These are phyloP conservation scores for Oryza coarctata DNA, from an alignment of 176 grass and related monocot genomes.

Conservation along the genomic window DNA sequence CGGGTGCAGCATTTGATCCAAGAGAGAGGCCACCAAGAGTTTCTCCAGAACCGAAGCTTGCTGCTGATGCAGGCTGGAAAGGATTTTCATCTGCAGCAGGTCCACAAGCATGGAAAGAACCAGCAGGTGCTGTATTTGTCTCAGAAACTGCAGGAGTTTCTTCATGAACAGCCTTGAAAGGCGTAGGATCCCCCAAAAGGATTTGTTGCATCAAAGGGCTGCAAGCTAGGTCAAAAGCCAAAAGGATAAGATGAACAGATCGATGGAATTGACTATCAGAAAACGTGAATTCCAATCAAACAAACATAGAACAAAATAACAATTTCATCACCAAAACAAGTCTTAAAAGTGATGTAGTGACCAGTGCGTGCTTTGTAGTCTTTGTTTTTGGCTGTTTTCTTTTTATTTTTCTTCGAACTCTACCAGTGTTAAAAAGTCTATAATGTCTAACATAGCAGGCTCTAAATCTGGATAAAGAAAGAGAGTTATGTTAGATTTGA, in stretches of 20 bases:
- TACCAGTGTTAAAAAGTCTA: too few species aligned
- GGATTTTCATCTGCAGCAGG: constrained; percentile 44
- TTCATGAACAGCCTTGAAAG: constrained; percentile 74
- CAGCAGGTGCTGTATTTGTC: constrained; percentile 42
- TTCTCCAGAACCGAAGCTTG: constrained; percentile 76
- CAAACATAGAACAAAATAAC: not conserved
- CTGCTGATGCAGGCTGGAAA: constrained; percentile 46
- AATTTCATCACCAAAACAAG: constrained; percentile 2
- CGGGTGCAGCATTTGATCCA: constrained; percentile 30
- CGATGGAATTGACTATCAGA: not conserved
- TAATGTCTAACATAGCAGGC: too few species aligned
- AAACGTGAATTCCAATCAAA: not conserved
- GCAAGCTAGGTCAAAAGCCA: constrained; percentile 21
- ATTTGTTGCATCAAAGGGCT: constrained; percentile 57
- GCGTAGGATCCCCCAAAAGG: constrained; percentile 83
- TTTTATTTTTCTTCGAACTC: too few species aligned
- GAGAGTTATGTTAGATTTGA: too few species aligned
- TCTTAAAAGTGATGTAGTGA: too few species aligned
- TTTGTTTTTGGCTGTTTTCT: too few species aligned
- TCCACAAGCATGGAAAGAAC: constrained; percentile 48
- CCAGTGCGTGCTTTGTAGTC: too few species aligned
- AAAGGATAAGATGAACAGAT: constrained; percentile 15
- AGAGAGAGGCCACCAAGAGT: constrained; percentile 67
- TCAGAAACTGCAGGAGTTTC: constrained; percentile 50
- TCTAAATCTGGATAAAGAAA: too few species aligned